Evolutionary conservation across 1,284 basidiomycete species (phyloP).

Genomic region (Pseudozyma tsukubaensis): DNA sequence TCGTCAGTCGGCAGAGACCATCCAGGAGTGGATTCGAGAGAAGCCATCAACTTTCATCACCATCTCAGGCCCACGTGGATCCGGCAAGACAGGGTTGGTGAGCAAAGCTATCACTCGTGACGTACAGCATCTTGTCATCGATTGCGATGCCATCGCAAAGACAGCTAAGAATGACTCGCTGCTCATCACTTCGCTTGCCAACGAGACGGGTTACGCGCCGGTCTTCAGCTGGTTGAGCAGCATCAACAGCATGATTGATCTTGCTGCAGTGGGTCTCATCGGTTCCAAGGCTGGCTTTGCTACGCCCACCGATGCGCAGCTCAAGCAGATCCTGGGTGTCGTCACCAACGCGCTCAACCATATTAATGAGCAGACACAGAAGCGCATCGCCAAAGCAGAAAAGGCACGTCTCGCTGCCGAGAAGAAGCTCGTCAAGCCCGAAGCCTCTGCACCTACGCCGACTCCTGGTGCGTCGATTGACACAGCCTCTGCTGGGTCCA

Average conservation of each 20-base stretch:
- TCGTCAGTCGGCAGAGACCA: constrained; percentile 77
- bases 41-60: constrained; percentile 79
- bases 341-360: constrained; percentile 79
- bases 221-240: constrained; percentile 86
- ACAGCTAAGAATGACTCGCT: constrained; percentile 76
- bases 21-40: constrained; percentile 80
- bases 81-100: constrained; percentile 84
- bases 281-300: constrained; percentile 94
- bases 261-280: constrained; percentile 91
- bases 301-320: constrained; percentile 83
- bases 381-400: constrained; percentile 46
- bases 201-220: constrained; percentile 77
- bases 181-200: constrained; percentile 78
- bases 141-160: constrained; percentile 82
- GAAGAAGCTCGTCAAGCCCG: constrained; percentile 26
- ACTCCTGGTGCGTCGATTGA: constrained; percentile 5
- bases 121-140: constrained; percentile 73
- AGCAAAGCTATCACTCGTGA: constrained; percentile 70
- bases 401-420: constrained; percentile 41
- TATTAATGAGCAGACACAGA: constrained; percentile 71
- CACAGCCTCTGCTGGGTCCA: neutral
- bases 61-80: constrained; percentile 90
- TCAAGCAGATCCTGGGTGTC: constrained; percentile 84
- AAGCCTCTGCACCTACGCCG: constrained; percentile 5
- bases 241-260: constrained; percentile 85